These are phyloP conservation scores for Linnemannia zychae DNA, from an alignment of 192 early-diverging fungal species.

Conservation along the genomic window DNA sequence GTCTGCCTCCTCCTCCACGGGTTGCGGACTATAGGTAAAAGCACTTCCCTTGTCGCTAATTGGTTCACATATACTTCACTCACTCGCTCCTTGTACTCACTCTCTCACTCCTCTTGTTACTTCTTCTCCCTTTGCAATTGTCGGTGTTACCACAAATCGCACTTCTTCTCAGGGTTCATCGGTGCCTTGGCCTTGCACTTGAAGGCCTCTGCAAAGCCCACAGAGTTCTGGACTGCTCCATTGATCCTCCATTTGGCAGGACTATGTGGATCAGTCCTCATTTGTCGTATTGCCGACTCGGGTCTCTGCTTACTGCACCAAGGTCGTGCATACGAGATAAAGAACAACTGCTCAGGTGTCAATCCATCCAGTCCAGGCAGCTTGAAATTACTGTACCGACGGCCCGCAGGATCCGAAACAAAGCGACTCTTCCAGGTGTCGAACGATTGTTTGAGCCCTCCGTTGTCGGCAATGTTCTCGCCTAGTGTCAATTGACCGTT, in stretches of 20 bases:
- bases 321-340: constrained; percentile 71
- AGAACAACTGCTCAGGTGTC: constrained; percentile 71
- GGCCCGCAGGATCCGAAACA: not conserved
- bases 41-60: not conserved
- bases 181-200: constrained; percentile 63
- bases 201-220: constrained; percentile 74
- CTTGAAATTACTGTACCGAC: constrained; percentile 25
- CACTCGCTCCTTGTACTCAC: not conserved
- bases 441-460: constrained; percentile 64
- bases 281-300: constrained; percentile 38
- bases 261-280: constrained; percentile 73
- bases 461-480: constrained; percentile 81
- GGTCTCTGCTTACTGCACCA: constrained; percentile 69
- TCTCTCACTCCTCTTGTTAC: not conserved
- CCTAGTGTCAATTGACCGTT: constrained; percentile 68
- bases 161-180: constrained; percentile 76
- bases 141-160: constrained; percentile 38
- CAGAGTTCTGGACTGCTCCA: constrained; percentile 73
- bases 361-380: constrained; percentile 64
- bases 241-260: constrained; percentile 74
- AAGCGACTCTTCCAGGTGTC: constrained; percentile 56
- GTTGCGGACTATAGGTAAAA: too few species aligned
- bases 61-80: not conserved
- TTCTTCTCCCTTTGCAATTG: not conserved
- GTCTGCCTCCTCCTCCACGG: too few species aligned